These are phyloP conservation scores for Psilocybe sp. DNA, from an alignment of 768 basidiomycete species.

Conservation along the genomic window DNA sequence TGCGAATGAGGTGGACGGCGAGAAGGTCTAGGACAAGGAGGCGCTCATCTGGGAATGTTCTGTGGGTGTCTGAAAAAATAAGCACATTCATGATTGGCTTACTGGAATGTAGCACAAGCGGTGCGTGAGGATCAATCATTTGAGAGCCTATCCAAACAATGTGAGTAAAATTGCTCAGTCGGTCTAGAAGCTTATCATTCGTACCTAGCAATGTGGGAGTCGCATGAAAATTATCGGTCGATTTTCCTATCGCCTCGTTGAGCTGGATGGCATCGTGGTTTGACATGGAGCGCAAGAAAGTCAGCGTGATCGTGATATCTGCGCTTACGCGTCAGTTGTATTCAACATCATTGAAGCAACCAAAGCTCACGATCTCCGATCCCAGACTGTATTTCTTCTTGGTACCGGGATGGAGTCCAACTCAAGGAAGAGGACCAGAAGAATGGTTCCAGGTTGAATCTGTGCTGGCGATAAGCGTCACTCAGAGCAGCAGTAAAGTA, in stretches of 20 bases:
- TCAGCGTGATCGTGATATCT: slow-evolving; percentile 60
- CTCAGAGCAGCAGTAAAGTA: not conserved
- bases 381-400: slow-evolving; percentile 39
- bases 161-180: slow-evolving; percentile 1
- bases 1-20: slow-evolving; percentile 45
- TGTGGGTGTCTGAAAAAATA: not conserved
- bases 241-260: slow-evolving; percentile 12
- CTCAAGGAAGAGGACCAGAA: slow-evolving; percentile 65
- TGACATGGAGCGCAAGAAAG: slow-evolving; percentile 45
- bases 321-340: not conserved
- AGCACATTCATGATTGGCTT: not conserved
- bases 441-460: slow-evolving; percentile 63
- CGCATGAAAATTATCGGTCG: too few species aligned
- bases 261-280: slow-evolving; percentile 17
- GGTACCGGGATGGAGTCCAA: slow-evolving; percentile 67
- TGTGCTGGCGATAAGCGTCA: slow-evolving; percentile 18
- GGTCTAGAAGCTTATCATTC: not conserved
- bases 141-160: slow-evolving; percentile 18
- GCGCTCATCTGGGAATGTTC: slow-evolving; percentile 20
- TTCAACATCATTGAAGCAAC: not conserved
- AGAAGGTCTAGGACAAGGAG: slow-evolving; percentile 43
- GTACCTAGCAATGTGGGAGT: slow-evolving; percentile 12
- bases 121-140: slow-evolving; percentile 30
- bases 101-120: slow-evolving; percentile 23
- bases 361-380: slow-evolving; percentile 51